Base-by-base conservation (phyloP, 2,329 filamentous ascomycete genomes). In the Pyricularia pennisetigena region DNA sequence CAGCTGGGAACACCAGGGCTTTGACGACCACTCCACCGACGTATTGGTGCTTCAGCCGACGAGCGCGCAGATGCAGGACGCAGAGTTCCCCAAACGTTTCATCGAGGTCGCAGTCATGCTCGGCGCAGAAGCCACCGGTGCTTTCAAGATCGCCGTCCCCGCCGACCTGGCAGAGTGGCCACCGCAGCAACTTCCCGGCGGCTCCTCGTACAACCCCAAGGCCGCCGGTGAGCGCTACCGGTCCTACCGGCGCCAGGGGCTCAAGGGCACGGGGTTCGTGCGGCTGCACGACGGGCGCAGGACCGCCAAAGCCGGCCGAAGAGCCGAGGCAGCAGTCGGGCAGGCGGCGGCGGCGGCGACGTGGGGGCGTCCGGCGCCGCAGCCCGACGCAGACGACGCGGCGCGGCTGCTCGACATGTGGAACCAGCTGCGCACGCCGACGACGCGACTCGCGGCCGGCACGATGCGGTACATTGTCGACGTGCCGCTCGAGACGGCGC, bases 381-480 rank as follows among this genome's bases (percentile, higher is more conserved):
- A 61, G 57, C 12, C 57, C 57, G 57, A 61, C 3, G 57, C 23
- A 61, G 57, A 26, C 57, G 2, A 24, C 12, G 4, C 57, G 6
- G 6, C 57, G 23, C n/a, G 9, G n/a, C 57, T 61, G 24, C n/a
- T 61, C 57, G 57, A 61, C 9, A 61, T 61, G 57, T 61, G 57
- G 57, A 61, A 61, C 57, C n/a, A 24, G 57, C 57, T 61, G 57
- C 57, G 57, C 57, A 24, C 57, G 24, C 57, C 57, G 4, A 61
- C 57, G n/a, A n/a, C 2, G 1, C 57, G 57, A 5, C 57, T 61
- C n/a, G n/a, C 57, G 2, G 57, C 24, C 2, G 57, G 57, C 10
- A 24, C 57, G 64, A 66, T 49, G 35, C 64, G 32, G 23, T 66
- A 66, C 64, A 66, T 66, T 24, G 64, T 28, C 32, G 64, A 49